These are phyloP conservation scores for Neonectria faginata DNA, from an alignment of 2,329 filamentous ascomycete genomes.

Conservation along the genomic window DNA sequence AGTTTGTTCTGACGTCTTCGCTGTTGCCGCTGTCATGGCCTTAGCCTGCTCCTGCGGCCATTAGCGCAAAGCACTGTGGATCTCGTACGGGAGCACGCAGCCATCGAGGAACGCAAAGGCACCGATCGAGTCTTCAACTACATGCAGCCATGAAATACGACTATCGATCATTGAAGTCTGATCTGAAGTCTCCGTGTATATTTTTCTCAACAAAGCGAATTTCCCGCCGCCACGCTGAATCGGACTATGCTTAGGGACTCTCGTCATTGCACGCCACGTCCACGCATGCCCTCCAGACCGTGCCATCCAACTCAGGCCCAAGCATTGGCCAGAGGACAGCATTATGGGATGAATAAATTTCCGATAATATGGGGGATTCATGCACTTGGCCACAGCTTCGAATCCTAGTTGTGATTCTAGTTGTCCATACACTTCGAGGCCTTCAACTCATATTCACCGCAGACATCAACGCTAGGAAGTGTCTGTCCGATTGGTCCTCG, in stretches of 20 bases:
- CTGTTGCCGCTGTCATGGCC: conserved; percentile 24
- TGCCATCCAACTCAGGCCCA: conserved; percentile 4
- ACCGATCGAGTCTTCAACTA: not conserved
- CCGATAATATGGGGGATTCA: conserved; percentile 25
- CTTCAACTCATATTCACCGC: not conserved
- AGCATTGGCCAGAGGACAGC: conserved; percentile 12
- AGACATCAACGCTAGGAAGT: not conserved
- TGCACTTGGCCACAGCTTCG: conserved; percentile 1
- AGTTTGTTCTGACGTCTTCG: conserved; percentile 8
- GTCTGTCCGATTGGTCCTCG: not conserved
- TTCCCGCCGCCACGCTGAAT: not conserved
- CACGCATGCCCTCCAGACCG: conserved; percentile 11
- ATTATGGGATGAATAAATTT: conserved; percentile 14
- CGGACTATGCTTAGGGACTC: not conserved
- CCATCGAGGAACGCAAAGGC: conserved; percentile 4
- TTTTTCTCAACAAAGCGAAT: not conserved
- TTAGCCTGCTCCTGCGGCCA: conserved; percentile 4
- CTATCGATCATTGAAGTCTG: not conserved
- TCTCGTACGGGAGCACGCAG: conserved; percentile 1
- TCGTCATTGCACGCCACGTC: conserved; percentile 5
- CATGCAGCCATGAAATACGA: conserved; percentile 5
- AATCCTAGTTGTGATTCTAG: not conserved
- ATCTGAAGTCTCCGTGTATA: not conserved
- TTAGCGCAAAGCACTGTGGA: conserved; percentile 24
- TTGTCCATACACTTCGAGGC: not conserved